Base-by-base conservation (phyloP, 805 yeast genomes). In the Ogataea corticis region DNA sequence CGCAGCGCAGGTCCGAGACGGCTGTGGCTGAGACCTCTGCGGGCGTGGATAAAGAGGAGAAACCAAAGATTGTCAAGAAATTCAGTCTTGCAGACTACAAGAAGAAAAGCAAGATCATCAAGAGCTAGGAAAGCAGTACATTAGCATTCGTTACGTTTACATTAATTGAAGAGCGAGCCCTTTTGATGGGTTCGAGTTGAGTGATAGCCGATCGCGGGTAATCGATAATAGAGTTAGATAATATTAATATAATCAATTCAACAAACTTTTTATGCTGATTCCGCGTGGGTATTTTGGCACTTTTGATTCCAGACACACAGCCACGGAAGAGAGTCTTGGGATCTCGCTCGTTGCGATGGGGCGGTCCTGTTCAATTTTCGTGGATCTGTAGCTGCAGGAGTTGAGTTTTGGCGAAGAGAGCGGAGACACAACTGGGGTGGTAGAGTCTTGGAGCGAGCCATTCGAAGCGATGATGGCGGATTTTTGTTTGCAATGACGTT, bases 81-180 rank as follows among this genome's bases (percentile, higher is more conserved):
- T 70, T 85, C 54, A 82, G 87, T 38, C 79, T 85, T 61, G 90
- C 90, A 1, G 92, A 85, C 56, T 85, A 85, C 62, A 82, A 81
- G 63, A 83, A 78, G 70, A 63, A 62, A 41, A 62, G 61, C 43
- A 60, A 49, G 45, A 42, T 42, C 18, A 48, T 45, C 30, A 49
- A 46, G 45, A 29, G 46, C 17, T 48, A 34, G 27, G 31, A 25
- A 13, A 35, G 19, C 13, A 30, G 17, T n/a, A 7, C 19, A 38
- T 15, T 10, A 38, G 35, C 42, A 38, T 38, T 38, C 42, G 42
- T 32, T 38, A 30, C 34, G 36, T 38, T 38, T 38, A 38, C 42
- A 31, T 38, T 38, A 38, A 28, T 38, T 15, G 13, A 21, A 4
- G 25, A 21, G 9, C 25, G 9, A 21, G 25, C 25, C 25, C 7